These are phyloP conservation scores for Hirschfeldia incana DNA, from an alignment of 345 rosid genomes.

Conservation along the genomic window DNA sequence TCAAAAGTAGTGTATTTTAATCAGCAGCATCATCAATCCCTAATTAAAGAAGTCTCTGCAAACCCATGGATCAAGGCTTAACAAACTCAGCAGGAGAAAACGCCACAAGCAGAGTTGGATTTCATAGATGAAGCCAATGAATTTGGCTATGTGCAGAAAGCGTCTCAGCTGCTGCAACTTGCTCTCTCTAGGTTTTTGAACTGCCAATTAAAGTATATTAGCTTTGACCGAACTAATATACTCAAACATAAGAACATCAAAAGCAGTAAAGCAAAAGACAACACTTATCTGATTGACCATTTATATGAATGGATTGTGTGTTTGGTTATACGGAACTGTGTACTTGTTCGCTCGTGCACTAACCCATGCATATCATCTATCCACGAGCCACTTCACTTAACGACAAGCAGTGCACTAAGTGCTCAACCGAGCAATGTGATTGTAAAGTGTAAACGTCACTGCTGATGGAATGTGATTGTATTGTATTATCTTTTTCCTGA, in stretches of 20 bases:
- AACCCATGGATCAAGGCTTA: conserved; percentile 48
- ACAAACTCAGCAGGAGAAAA: conserved; percentile 62
- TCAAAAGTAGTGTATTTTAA: conserved; percentile 41
- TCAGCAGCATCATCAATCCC: conserved; percentile 17
- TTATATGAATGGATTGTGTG: neutral
- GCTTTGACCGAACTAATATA: neutral
- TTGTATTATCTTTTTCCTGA: neutral
- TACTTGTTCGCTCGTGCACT: neutral
- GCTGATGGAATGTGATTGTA: neutral
- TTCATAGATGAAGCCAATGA: conserved; percentile 60
- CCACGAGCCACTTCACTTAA: neutral
- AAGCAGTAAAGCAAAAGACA: neutral
- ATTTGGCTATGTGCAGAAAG: conserved; percentile 54
- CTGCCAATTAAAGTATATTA: conserved; percentile 37
- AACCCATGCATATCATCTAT: neutral
- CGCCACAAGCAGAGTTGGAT: conserved; percentile 54
- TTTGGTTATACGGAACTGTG: neutral
- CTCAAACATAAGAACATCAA: neutral
- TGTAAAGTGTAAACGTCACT: neutral
- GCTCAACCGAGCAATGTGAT: neutral
- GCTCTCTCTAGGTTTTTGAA: conserved; percentile 87
- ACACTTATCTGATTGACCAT: neutral
- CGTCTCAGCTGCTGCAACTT: conserved; percentile 83
- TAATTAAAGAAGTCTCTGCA: conserved; percentile 40
- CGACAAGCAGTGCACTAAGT: neutral